Evolutionary conservation across 1,284 basidiomycete genomes (phyloP).

Genomic region (Spongispora temasekensis): DNA sequence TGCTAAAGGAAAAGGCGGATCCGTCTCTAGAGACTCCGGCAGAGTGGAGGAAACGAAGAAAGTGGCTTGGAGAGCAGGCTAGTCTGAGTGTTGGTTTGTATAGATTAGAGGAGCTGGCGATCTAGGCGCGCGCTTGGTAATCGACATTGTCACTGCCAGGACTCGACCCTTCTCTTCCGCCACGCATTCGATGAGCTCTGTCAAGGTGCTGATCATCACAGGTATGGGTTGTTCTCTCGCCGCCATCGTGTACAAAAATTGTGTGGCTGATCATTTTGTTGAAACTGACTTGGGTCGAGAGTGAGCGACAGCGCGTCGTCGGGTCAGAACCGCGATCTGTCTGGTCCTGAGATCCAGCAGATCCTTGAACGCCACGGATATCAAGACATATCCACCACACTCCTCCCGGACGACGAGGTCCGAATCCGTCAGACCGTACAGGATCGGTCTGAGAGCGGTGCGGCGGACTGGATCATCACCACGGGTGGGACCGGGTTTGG

Average conservation of each 20-base stretch:
- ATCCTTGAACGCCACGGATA: slow-evolving; percentile 48
- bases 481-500: slow-evolving; percentile 90
- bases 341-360: slow-evolving; percentile 61
- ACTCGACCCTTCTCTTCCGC: too few species aligned
- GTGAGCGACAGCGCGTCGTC: slow-evolving; percentile 71
- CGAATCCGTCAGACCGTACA: slow-evolving; percentile 51
- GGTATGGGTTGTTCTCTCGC: slow-evolving; percentile 13
- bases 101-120: slow-evolving; percentile 65
- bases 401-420: slow-evolving; percentile 66
- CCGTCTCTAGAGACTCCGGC: slow-evolving; percentile 35
- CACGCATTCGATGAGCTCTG: slow-evolving; percentile 16
- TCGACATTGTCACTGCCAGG: background rate
- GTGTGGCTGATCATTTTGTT: slow-evolving; percentile 12
- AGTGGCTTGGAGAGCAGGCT: slow-evolving; percentile 51
- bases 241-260: background rate
- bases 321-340: slow-evolving; percentile 57
- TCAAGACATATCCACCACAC: slow-evolving; percentile 37
- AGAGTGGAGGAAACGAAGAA: slow-evolving; percentile 62
- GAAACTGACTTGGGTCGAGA: too few species aligned
- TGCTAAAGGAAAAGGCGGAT: slow-evolving; percentile 44
- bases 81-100: slow-evolving; percentile 62
- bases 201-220: slow-evolving; percentile 29
- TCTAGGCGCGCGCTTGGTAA: slow-evolving; percentile 39
- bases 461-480: slow-evolving; percentile 74
- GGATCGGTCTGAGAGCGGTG: slow-evolving; percentile 44